Conservation (phyloP, 306 rosid genomes). For the Alnus glutinosa region DNA sequence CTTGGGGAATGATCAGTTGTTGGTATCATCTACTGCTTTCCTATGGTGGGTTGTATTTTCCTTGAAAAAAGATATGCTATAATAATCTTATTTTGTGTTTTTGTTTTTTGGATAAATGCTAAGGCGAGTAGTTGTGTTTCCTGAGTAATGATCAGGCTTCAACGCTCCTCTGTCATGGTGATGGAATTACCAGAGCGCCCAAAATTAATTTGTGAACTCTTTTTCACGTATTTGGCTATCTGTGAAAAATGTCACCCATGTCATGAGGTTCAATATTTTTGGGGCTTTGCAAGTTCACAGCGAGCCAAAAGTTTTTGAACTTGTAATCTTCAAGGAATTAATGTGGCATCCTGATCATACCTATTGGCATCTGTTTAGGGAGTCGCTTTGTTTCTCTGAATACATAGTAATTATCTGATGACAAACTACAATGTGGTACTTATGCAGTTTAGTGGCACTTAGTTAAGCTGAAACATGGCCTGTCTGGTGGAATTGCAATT, state of each 20-base stretch:
- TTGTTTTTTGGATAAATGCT: neutral
- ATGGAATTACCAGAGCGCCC: neutral
- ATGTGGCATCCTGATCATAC: neutral
- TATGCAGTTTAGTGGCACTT: neutral
- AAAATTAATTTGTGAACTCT: neutral
- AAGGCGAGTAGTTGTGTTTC: neutral
- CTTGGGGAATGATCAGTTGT: neutral
- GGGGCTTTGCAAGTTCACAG: neutral
- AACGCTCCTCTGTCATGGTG: neutral
- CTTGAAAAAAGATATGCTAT: neutral
- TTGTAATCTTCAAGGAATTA: neutral
- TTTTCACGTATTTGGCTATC: neutral
- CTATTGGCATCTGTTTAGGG: neutral
- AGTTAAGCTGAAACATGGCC: neutral
- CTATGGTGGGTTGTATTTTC: slow-evolving; percentile 1
- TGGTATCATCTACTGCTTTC: slow-evolving; percentile 1
- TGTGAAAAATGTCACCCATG: neutral
- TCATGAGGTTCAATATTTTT: neutral
- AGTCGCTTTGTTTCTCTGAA: neutral
- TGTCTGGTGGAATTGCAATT: neutral
- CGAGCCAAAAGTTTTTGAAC: neutral
- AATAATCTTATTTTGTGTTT: neutral
- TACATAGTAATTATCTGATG: neutral
- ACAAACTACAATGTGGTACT: neutral
- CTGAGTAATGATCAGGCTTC: neutral